Percentiles rank a stretch among this genome's conserved stretches.
phyloP scores from a whole-genome alignment of 2,329 filamentous ascomycete species.

The Thielaviopsis ethacetica region DNA sequence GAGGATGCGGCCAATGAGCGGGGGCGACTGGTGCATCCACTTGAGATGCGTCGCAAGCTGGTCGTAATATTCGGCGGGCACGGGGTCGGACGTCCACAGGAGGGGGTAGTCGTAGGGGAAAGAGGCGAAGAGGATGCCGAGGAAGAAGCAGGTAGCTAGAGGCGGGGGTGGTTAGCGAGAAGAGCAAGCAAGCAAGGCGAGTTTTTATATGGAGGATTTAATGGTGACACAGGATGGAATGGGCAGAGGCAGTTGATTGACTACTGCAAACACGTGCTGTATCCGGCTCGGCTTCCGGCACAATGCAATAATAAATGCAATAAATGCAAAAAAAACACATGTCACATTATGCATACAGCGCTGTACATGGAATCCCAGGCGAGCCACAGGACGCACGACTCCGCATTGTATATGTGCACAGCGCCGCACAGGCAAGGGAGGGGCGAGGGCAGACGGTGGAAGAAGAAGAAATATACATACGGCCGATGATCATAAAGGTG shows the following conservation, averaged over 20 bases:
- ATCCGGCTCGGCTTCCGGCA: too few relatives aligned
- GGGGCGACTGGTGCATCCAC: conserved; percentile 81
- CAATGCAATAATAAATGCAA: too few relatives aligned
- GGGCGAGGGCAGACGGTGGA: conserved; percentile 6
- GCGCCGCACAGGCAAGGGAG: not conserved
- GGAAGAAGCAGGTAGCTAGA: conserved; percentile 83
- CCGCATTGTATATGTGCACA: too few relatives aligned
- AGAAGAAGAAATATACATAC: conserved; percentile 37
- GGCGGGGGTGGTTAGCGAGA: conserved; percentile 6
- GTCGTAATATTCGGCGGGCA: conserved; percentile 55
- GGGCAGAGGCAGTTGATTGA: conserved; percentile 2
- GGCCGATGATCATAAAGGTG: conserved; percentile 91
- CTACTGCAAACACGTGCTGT: too few relatives aligned
- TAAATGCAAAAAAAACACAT: too few relatives aligned
- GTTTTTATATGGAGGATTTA: not conserved
- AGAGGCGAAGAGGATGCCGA: conserved; percentile 89
- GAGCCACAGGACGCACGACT: too few relatives aligned
- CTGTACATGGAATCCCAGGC: too few relatives aligned
- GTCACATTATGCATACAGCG: too few relatives aligned
- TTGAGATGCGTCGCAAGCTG: conserved; percentile 79
- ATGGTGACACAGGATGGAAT: not conserved
- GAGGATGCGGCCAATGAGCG: conserved; percentile 81
- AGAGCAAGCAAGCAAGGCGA: conserved; percentile 10
- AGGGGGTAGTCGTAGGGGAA: conserved; percentile 94
- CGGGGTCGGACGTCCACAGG: conserved; percentile 56